Percentiles rank a stretch among this genome's conserved stretches.
Evolutionary conservation across 2,329 filamentous ascomycete genomes (phyloP).

Genomic region (Colletotrichum sp.): DNA sequence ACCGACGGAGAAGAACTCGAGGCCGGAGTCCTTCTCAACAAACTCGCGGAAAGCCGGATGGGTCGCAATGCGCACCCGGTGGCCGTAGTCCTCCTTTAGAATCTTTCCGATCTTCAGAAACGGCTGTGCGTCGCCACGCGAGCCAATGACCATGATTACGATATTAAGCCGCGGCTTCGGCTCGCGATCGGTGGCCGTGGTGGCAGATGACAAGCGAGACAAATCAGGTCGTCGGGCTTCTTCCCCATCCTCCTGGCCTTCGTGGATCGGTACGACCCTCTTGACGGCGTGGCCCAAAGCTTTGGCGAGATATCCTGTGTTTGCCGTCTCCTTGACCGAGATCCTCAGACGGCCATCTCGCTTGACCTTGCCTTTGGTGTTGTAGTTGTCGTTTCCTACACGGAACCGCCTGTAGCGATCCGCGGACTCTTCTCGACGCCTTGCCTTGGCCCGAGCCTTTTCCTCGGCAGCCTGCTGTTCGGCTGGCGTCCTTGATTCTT

Average conservation of each 20-base stretch:
- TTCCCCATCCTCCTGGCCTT: conserved; percentile 33
- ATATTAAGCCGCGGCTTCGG: conserved; percentile 70
- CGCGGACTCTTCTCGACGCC: conserved; percentile 17
- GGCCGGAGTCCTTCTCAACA: conserved; percentile 71
- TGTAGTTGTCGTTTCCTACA: conserved; percentile 68
- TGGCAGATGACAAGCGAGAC: conserved; percentile 33
- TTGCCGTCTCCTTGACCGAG: conserved; percentile 72
- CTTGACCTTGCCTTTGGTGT: conserved; percentile 68
- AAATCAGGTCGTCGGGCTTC: neutral
- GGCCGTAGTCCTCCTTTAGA: conserved; percentile 72
- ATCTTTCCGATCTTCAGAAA: conserved; percentile 79
- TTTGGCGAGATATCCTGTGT: conserved; percentile 76
- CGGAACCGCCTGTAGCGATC: conserved; percentile 58
- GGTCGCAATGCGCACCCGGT: conserved; percentile 79
- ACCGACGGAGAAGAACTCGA: conserved; percentile 83
- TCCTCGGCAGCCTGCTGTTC: neutral
- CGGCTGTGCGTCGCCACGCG: conserved; percentile 80
- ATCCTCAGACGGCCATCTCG: conserved; percentile 75
- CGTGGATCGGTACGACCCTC: conserved; percentile 45
- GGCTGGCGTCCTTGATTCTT: neutral
- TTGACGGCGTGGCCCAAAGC: conserved; percentile 69
- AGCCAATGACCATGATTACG: conserved; percentile 84
- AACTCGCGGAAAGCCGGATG: conserved; percentile 81
- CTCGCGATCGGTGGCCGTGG: conserved; percentile 32
- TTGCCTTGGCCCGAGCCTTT: conserved; percentile 1